Evolutionary conservation across 306 rosid genomes (phyloP).

Genomic region (Citrullus mucosospermus): DNA sequence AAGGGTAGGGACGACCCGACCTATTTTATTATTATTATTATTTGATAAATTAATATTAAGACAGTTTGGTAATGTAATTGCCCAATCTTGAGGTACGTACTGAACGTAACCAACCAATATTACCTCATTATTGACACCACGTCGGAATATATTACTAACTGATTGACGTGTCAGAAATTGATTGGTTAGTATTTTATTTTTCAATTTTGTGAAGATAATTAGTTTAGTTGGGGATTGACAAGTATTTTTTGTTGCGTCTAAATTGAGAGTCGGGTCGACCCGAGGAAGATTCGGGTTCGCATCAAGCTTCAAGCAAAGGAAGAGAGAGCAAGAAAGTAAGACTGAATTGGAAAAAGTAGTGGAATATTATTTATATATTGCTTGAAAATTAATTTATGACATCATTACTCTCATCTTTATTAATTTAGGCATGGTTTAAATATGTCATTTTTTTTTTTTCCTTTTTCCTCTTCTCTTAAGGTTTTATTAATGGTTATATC

Average conservation of each 20-base stretch:
- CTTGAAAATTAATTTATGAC: neutral
- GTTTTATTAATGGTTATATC: neutral
- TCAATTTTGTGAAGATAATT: neutral
- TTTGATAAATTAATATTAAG: neutral
- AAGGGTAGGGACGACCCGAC: neutral
- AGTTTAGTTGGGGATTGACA: neutral
- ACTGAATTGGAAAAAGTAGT: neutral
- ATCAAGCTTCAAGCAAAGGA: neutral
- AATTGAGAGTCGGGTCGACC: neutral
- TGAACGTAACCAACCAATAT: neutral
- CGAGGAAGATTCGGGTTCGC: neutral
- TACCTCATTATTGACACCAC: neutral
- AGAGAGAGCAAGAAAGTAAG: neutral
- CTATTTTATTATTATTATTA: neutral
- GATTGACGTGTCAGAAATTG: neutral
- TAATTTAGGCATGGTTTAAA: neutral
- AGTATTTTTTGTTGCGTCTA: neutral
- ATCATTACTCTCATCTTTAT: neutral
- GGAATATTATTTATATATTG: neutral
- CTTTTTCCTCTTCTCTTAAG: neutral
- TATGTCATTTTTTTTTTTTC: neutral
- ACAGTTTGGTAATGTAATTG: neutral
- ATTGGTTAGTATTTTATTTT: neutral
- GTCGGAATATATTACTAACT: neutral
- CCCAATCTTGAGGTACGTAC: neutral